Evolutionary conservation across 495 filamentous ascomycete species (phyloP), one percentile per base, ranked within the genome.

Genomic region (Chaetomium cochliodes): DNA sequence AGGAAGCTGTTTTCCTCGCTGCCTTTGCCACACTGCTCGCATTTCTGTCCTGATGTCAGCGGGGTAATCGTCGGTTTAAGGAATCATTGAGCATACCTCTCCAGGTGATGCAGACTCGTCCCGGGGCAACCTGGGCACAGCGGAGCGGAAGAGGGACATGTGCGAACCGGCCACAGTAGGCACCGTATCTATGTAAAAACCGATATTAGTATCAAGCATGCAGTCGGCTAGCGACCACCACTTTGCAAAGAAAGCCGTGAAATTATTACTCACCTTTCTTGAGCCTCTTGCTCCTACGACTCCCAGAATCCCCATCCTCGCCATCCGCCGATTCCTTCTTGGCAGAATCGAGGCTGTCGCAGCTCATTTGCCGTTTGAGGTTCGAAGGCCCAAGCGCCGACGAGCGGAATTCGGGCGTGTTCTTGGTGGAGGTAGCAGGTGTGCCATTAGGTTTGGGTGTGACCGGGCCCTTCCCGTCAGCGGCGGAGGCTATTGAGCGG

Each of bases 161-260:
- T 97, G 92, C 44, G 93, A 97, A 33, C 96, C 94, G 65, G 92
- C 92, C 63, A 98, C 90, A 46, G 91, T 96, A 20, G 93, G 93
- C 59, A 89, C 87, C 47, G 86, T 84, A 84, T 94, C 91, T 93
- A 76, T 64, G 74, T 57, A 69, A 70, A 63, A 68, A 6, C 42
- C 3, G 73, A 66, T 53, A 64, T 80, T 77, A 80, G 80, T 16
- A 26, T 15, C 20, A 23, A 3, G 5, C 41, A 3, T 42, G n/a
- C 2, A 41, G 12, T 3, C 33, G 15, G 23, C 33, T 8, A 28
- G 1, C 20, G 5, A 42, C 20, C 49, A 9, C 5, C n/a, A n/a
- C n/a, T n/a, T n/a, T 52, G 7, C 0, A n/a, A 41, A 56, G 44
- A 12, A 12, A 2, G 9, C 13, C 13, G 2, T n/a, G 42, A 13